Evolutionary conservation across 192 early-diverging fungal genomes (phyloP), one percentile per base, ranked within the genome.

Genomic region (Physocladia obscura): DNA sequence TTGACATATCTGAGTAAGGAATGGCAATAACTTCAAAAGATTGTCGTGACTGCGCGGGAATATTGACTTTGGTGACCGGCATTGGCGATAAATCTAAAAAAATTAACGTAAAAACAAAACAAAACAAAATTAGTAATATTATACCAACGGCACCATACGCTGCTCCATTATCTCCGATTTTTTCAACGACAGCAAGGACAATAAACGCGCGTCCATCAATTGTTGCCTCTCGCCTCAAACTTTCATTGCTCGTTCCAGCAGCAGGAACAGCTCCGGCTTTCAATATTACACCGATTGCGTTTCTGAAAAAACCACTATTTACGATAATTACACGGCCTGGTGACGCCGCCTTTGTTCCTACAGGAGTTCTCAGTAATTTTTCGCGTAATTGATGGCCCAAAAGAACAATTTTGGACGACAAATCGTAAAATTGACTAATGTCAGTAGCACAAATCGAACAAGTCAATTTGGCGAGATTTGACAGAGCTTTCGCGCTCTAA

Each of bases 371-470:
- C 26, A 87, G 74, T 34, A 91, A 79, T 50, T 78, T 81, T 30
- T 85, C 81, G 57, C 86, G 78, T 49, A 91, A 74, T 19, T 76
- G 70, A 39, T 83, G 81, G 11, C 81, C 83, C 21, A 91, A 56
- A 0, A 74, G 44, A 0, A 90, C 62, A 38, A 90, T 75, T 4
- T 79, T 68, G 8, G 77, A 71, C 15, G 87, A 90, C 15, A 79
- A 32, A 70, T 89, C 85, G 78, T 95, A 94, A 69, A 88, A 94
- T 6, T 71, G 62, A 8, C 82, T 73, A 29, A 98, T 85, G 70
- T 95, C 93, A 31, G 72, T 74, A 35, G 81, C 82, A 74, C 96
- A 96, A 49, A 97, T 92, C 1, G 85, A 75, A 51, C 96, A 96
- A 37, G 85, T 79, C 5, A 98, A 77, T 64, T 89, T 84, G 35